A percentile compares a stretch with the other conserved stretches of the same genome.
Conservation (phyloP, 495 filamentous ascomycete species). For the Aspergillus incahuasiensis region DNA sequence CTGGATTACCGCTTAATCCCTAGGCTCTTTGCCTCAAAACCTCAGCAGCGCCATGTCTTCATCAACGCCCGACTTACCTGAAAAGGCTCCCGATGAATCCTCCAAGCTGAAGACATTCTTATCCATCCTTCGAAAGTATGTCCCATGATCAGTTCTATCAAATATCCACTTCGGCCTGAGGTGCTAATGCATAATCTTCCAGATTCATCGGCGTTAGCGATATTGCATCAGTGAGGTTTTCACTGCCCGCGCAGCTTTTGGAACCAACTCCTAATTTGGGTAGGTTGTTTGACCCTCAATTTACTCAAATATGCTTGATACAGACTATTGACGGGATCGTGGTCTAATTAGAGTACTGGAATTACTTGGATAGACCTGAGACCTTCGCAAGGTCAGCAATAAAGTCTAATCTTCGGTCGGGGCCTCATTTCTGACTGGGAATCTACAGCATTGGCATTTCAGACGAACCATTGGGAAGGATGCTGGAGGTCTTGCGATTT, state of each 20-base stretch:
- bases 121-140: constrained; percentile 75
- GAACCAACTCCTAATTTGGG: constrained; percentile 92
- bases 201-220: constrained; percentile 94
- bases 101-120: constrained; percentile 83
- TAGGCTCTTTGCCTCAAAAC: background rate
- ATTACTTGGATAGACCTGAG: constrained; percentile 92
- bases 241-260: constrained; percentile 87
- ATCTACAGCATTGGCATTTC: constrained; percentile 80
- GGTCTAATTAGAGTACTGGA: constrained; percentile 80
- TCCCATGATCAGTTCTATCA: constrained; percentile 5
- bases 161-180: too few relatives aligned
- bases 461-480: constrained; percentile 83
- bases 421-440: constrained; percentile 34
- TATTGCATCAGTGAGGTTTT: constrained; percentile 93
- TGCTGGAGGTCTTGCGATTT: constrained; percentile 88
- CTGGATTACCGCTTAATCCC: constrained; percentile 1
- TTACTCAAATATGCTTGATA: background rate
- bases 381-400: constrained; percentile 71
- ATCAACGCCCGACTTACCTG: constrained; percentile 32
- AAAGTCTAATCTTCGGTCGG: constrained; percentile 15
- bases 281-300: constrained; percentile 28
- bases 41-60: constrained; percentile 27
- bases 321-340: constrained; percentile 15
- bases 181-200: constrained; percentile 20
- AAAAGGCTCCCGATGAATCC: constrained; percentile 70